phyloP scores from a whole-genome alignment of 345 rosid genomes.

The Clausena lansium region DNA sequence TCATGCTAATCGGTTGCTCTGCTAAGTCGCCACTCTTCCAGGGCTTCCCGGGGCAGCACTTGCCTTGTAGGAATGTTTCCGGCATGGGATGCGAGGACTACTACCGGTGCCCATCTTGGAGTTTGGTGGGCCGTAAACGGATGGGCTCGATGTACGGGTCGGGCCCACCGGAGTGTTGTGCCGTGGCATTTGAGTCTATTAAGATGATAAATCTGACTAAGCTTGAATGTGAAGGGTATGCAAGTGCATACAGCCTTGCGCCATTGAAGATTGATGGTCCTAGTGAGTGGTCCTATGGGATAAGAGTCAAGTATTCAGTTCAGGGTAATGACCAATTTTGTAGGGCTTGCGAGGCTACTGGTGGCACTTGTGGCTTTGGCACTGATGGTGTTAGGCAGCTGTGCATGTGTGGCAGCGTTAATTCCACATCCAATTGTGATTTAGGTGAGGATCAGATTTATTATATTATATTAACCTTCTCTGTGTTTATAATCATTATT shows the following conservation, averaged over 20 bases:
- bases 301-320: slow-evolving; percentile 70
- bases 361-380: slow-evolving; percentile 78
- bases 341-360: slow-evolving; percentile 79
- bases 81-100: slow-evolving; percentile 94
- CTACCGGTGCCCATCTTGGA: slow-evolving; percentile 76
- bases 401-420: slow-evolving; percentile 66
- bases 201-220: slow-evolving; percentile 66
- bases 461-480: too few species aligned
- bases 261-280: slow-evolving; percentile 59
- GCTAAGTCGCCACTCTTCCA: slow-evolving; percentile 77
- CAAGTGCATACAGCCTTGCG: slow-evolving; percentile 76
- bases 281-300: slow-evolving; percentile 68
- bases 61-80: slow-evolving; percentile 83
- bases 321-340: slow-evolving; percentile 70
- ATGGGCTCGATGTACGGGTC: slow-evolving; percentile 34
- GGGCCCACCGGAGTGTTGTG: slow-evolving; percentile 83
- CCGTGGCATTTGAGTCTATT: slow-evolving; percentile 66
- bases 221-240: slow-evolving; percentile 79
- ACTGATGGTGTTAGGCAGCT: slow-evolving; percentile 57
- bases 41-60: slow-evolving; percentile 75
- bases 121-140: slow-evolving; percentile 37
- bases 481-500: too few species aligned
- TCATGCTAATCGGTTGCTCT: slow-evolving; percentile 85
- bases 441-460: slow-evolving; percentile 33
- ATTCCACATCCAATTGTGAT: slow-evolving; percentile 85